These are phyloP conservation scores for Echinosophora koreensis DNA, from an alignment of 306 rosid species.

Conservation along the genomic window DNA sequence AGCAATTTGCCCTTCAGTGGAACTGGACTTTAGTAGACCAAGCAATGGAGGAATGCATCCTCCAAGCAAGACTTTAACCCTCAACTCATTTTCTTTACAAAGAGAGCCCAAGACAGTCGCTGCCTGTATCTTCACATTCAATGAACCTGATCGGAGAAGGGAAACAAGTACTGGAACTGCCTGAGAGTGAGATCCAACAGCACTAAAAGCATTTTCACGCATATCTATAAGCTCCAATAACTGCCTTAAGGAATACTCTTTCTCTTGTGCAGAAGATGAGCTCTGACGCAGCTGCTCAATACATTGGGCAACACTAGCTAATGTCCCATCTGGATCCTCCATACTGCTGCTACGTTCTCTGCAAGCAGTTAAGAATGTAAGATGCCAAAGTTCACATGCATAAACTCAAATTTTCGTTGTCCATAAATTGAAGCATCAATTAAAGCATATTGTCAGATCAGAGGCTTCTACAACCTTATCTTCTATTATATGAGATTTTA, in stretches of 20 bases:
- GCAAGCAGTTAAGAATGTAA: slow-evolving; percentile 53
- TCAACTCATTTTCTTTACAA: slow-evolving; percentile 94
- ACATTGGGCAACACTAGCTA: slow-evolving; percentile 99
- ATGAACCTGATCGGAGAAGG: slow-evolving; percentile 94
- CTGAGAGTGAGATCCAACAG: slow-evolving; percentile 99
- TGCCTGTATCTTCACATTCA: slow-evolving; percentile 95
- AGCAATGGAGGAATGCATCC: slow-evolving; percentile 99
- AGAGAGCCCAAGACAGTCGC: slow-evolving; percentile 93
- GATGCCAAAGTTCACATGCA: slow-evolving; percentile 16
- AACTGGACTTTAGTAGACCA: slow-evolving; percentile 92
- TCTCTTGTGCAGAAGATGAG: slow-evolving; percentile 81
- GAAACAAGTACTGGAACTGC: slow-evolving; percentile 99
- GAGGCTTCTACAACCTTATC: slow-evolving; percentile 22
- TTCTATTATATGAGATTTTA: not conserved
- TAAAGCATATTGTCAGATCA: not conserved
- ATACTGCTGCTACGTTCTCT: slow-evolving; percentile 91
- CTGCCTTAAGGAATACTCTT: slow-evolving; percentile 89
- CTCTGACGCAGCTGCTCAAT: slow-evolving; percentile 96
- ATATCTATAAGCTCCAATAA: slow-evolving; percentile 84
- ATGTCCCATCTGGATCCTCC: slow-evolving; percentile 99
- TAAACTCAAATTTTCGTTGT: slow-evolving; percentile 4
- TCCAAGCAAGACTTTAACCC: slow-evolving; percentile 98
- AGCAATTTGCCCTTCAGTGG: slow-evolving; percentile 89
- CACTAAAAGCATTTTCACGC: slow-evolving; percentile 97
- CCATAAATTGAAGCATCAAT: slow-evolving; percentile 41